Base-by-base conservation (phyloP, 495 filamentous ascomycete genomes). In the Entonaema liquescens region DNA sequence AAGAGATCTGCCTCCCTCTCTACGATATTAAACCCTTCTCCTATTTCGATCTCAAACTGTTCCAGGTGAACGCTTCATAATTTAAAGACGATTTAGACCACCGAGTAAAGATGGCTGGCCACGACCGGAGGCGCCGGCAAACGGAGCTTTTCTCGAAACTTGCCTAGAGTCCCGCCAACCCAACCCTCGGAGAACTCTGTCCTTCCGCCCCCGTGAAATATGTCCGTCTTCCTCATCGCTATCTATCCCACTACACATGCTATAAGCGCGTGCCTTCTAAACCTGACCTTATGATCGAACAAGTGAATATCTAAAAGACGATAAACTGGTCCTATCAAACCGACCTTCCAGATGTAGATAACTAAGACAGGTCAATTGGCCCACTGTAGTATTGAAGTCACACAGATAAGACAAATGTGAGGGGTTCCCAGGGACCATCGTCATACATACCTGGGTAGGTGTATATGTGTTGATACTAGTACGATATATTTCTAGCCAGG, bases 91-190 rank as follows among this genome's bases (percentile, higher is more conserved):
- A n/a, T 28, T 53, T 17, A 23, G 6, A 53, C 13, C 3, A 53
- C 49, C 23, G 49, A 53, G 26, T 25, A 28, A 53, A 25, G 49
- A 29, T 53, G 23, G 23, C 23, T 53, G 49, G 49, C 17, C 23
- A 29, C 6, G n/a, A 53, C 23, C 49, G 49, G 26, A 53, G 23
- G 23, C 23, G 49, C 49, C 49, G 49, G 49, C 49, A 53, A 53
- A 53, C 49, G 49, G 49, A 53, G 49, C 49, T 26, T 29, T 29
- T 21, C 21, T 53, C 26, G 15, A 29, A 26, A 29, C 25, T 53
- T n/a, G 12, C 49, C 49, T 17, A 28, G 49, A 28, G 49, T 53
- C 49, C 49, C 49, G 49, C 49, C 49, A 53, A 53, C 49, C 49
- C 49, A 53, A 12, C 49, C 49, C 15, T 53, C 49, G 49, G 49